phyloP scores from a whole-genome alignment of 129 eudicot species.

The Pulicaria dysenterica region DNA sequence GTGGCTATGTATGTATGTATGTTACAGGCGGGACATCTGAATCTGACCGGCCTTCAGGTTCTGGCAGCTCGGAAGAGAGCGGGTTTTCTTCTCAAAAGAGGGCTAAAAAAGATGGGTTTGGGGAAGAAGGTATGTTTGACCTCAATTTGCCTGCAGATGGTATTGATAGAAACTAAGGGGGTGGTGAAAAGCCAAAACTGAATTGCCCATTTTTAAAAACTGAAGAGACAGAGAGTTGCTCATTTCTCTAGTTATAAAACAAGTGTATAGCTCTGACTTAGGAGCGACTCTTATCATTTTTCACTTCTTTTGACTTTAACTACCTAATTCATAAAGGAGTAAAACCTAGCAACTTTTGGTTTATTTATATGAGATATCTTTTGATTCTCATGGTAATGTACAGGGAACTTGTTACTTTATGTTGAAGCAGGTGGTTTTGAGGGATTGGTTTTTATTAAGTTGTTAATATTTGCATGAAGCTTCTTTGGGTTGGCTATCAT shows the following conservation, averaged over 20 bases:
- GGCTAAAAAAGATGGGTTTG: conserved; percentile 45
- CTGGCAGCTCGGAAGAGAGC: conserved; percentile 63
- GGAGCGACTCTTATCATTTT: conserved; percentile 32
- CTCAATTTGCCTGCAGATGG: conserved; percentile 84
- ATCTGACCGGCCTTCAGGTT: conserved; percentile 58
- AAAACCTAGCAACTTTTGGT: conserved; percentile 21
- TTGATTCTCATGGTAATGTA: conserved; percentile 2
- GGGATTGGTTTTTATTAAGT: conserved; percentile 8
- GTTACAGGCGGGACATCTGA: conserved; percentile 43
- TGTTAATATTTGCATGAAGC: background rate
- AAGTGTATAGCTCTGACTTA: conserved; percentile 44
- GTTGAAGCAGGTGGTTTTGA: background rate
- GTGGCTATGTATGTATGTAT: conserved; percentile 11
- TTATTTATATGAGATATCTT: background rate
- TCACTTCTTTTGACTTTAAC: conserved; percentile 10
- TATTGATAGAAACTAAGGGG: conserved; percentile 41
- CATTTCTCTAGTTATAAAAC: conserved; percentile 19
- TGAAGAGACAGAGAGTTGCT: conserved; percentile 23
- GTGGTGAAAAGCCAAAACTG: background rate
- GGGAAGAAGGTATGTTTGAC: conserved; percentile 58
- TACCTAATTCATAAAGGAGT: conserved; percentile 24
- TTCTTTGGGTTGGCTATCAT: background rate
- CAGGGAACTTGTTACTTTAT: background rate
- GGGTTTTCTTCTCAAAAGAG: conserved; percentile 58
- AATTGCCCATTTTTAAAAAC: background rate